Evolutionary conservation across 2,329 filamentous ascomycete genomes (phyloP).

Genomic region (Diaporthe sp.): DNA sequence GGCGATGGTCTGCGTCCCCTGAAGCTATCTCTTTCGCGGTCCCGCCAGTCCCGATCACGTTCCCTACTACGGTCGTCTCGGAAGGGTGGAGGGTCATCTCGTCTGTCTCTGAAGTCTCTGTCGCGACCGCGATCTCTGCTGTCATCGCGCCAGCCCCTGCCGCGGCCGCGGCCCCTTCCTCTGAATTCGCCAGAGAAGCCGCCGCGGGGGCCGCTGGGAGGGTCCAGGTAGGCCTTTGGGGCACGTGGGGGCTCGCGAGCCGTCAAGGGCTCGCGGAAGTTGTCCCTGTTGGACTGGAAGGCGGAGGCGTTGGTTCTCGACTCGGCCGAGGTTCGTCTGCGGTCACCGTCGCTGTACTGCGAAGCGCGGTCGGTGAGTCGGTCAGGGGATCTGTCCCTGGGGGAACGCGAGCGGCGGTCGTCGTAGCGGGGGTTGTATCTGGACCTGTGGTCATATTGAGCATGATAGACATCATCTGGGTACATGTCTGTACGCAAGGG

Average conservation of each 20-base stretch:
- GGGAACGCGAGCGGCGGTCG: conserved; percentile 73
- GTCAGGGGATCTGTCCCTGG: conserved; percentile 78
- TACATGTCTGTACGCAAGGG: conserved; percentile 39
- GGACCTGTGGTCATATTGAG: conserved; percentile 59
- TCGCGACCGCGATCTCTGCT: conserved; percentile 73
- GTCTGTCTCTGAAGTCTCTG: conserved; percentile 71
- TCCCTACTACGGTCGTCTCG: conserved; percentile 73
- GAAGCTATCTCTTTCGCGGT: conserved; percentile 68
- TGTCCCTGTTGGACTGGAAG: conserved; percentile 73
- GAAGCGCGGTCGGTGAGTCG: conserved; percentile 69
- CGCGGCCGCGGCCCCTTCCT: conserved; percentile 69
- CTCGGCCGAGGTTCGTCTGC: conserved; percentile 76
- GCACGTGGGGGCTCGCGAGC: conserved; percentile 83
- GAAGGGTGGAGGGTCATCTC: conserved; percentile 62
- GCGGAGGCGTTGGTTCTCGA: conserved; percentile 67
- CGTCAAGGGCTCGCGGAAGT: conserved; percentile 67
- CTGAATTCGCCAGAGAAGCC: conserved; percentile 77
- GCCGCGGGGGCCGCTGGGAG: conserved; percentile 77
- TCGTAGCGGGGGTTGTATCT: conserved; percentile 74
- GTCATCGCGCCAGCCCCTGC: conserved; percentile 72
- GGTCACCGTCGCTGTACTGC: conserved; percentile 74
- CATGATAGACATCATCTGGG: conserved; percentile 41
- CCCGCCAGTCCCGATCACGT: conserved; percentile 66
- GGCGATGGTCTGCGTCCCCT: conserved; percentile 74
- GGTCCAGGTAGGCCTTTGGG: conserved; percentile 82